Conservation (phyloP, 495 filamentous ascomycete genomes). For the Aspergillus diversus region DNA sequence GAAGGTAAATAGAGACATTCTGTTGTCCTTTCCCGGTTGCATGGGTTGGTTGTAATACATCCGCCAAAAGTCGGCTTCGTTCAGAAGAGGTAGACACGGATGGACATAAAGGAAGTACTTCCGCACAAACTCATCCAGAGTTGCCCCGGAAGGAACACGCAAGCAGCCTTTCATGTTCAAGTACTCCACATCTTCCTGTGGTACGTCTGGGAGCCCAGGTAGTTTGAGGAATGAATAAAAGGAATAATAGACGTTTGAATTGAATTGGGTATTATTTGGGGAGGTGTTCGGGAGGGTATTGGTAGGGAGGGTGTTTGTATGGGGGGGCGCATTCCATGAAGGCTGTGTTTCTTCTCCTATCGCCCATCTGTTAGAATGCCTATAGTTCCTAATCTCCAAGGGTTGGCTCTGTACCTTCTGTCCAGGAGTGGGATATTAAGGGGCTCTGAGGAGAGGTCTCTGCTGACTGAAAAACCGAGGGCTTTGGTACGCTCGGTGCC, state of each 20-base stretch:
- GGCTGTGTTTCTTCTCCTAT: not conserved
- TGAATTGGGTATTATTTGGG: not conserved
- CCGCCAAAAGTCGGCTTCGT: slow-evolving; percentile 15
- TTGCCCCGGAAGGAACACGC: not conserved
- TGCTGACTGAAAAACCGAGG: slow-evolving; percentile 1
- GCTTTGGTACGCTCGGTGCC: not conserved
- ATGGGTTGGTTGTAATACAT: slow-evolving; percentile 5
- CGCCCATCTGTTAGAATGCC: not conserved
- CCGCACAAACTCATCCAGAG: slow-evolving; percentile 13
- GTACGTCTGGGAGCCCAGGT: slow-evolving; percentile 4
- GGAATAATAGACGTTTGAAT: slow-evolving; percentile 5
- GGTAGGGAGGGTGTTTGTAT: not conserved
- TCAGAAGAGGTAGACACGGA: slow-evolving; percentile 13
- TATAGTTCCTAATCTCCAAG: not conserved
- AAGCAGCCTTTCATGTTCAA: slow-evolving; percentile 10
- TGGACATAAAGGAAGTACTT: slow-evolving; percentile 17
- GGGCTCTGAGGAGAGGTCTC: not conserved
- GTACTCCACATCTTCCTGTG: slow-evolving; percentile 4
- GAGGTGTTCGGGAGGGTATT: not conserved
- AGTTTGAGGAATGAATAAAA: slow-evolving; percentile 14
- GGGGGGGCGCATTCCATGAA: not conserved
- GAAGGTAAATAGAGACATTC: slow-evolving; percentile 10
- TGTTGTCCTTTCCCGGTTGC: not conserved
- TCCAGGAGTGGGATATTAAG: not conserved
- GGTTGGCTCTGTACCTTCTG: not conserved